Percentiles rank a stretch among this genome's conserved stretches.
phyloP scores from a whole-genome alignment of 179 eudicot species.

The Sideroxylon spinosum region DNA sequence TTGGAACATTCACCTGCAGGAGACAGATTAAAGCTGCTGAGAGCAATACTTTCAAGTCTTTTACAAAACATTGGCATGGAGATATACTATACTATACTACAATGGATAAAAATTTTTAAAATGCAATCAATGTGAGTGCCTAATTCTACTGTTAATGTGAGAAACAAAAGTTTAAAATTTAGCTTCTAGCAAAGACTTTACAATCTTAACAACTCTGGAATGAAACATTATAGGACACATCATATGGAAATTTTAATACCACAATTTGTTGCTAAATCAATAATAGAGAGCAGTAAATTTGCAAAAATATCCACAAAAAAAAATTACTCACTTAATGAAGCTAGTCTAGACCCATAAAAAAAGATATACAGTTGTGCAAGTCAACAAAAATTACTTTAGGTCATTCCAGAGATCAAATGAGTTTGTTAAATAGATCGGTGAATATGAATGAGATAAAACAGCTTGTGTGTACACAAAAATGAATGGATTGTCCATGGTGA shows the following conservation, averaged over 20 bases:
- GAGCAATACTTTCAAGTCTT: background rate
- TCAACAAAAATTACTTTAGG: background rate
- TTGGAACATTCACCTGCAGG: conserved; percentile 26
- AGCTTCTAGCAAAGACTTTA: too few relatives aligned
- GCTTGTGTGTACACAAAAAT: too few relatives aligned
- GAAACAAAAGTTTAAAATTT: too few relatives aligned
- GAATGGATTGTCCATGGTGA: background rate
- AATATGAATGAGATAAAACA: too few relatives aligned
- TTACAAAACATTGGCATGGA: too few relatives aligned
- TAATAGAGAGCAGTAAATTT: background rate
- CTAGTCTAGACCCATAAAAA: background rate
- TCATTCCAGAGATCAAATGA: background rate
- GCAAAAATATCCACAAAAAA: background rate
- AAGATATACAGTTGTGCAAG: background rate
- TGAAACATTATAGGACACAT: too few relatives aligned
- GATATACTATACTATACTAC: too few relatives aligned
- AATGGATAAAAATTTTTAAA: too few relatives aligned
- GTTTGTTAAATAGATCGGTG: too few relatives aligned
- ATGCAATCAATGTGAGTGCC: too few relatives aligned
- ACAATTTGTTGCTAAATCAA: background rate
- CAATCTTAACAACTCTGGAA: too few relatives aligned
- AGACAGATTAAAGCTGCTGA: background rate
- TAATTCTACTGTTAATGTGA: too few relatives aligned
- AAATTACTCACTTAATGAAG: background rate
- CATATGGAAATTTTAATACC: background rate